These are phyloP conservation scores for Straminergon stramineum DNA, from an alignment of 225 moss, liverwort and hornwort genomes.

Conservation along the genomic window DNA sequence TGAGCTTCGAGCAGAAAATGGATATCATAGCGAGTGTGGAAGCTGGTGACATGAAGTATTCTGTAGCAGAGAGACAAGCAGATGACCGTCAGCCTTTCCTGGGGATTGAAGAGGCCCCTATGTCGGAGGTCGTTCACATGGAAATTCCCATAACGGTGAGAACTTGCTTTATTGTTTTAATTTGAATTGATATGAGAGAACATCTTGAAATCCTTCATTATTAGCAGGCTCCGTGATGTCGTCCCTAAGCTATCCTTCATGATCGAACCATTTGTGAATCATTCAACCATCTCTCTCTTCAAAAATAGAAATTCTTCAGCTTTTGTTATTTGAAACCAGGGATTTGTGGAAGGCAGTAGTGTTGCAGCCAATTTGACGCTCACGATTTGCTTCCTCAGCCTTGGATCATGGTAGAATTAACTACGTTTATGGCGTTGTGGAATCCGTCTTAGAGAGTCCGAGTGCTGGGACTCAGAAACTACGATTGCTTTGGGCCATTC, in stretches of 20 bases:
- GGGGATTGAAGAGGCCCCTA: constrained; percentile 73
- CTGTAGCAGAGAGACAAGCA: constrained; percentile 72
- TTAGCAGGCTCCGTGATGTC: background rate
- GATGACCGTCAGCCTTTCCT: constrained; percentile 66
- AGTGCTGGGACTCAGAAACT: background rate
- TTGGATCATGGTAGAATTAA: background rate
- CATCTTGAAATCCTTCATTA: background rate
- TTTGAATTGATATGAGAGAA: background rate
- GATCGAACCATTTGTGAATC: background rate
- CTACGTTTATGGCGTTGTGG: background rate
- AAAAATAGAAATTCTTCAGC: background rate
- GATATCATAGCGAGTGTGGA: constrained; percentile 82
- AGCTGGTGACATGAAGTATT: constrained; percentile 69
- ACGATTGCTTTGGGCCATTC: background rate
- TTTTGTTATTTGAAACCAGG: background rate
- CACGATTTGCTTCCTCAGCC: background rate
- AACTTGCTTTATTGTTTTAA: background rate
- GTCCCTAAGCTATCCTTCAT: background rate
- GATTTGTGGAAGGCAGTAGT: background rate
- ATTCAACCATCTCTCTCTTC: background rate
- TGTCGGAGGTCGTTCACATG: constrained; percentile 44
- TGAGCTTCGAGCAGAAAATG: constrained; percentile 88
- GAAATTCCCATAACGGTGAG: constrained; percentile 34
- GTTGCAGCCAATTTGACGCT: background rate
- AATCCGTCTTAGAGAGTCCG: background rate